Base-by-base conservation (phyloP, 148 eudicot genomes). In the Arbutus unedo region DNA sequence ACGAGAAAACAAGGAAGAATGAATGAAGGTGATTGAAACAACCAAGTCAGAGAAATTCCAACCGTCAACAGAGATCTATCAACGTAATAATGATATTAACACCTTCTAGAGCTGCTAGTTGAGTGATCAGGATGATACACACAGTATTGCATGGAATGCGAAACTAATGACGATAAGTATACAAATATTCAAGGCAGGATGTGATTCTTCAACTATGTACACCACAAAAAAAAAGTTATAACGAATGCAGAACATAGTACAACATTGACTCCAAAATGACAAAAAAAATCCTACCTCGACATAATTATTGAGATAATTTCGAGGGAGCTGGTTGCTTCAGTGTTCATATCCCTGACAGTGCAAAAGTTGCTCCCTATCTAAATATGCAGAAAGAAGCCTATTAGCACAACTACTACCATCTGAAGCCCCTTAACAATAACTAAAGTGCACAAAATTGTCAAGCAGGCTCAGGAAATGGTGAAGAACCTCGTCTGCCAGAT, bases 401-500 rank as follows among this genome's bases (percentile, higher is more conserved):
- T 80, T 49, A n/a, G 60, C 21, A 15, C 10, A 45, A 23, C 19
- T 64, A 23, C 73, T 14, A 49, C 64, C 57, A 72, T 8, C 6
- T 59, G n/a, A 73, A 71, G 41, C 25, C 14, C 45, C 72, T 66
- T 48, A 81, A 44, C 6, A 74, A 8, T 15, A 48, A 59, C 47
- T 7, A 48, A 82, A 64, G 7, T 70, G 21, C 44, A 68, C 55
- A 68, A 68, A 51, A 81, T 72, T 47, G 66, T 21, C 45, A 41
- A 60, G 48, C 25, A 73, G 44, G 50, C 43, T 79, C 56, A 49
- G n/a, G 44, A 72, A 55, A 64, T 14, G 38, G 64, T 68, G 73
- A 8, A 79, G 78, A 54, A 93, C 98, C 98, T 95, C 94, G 82
- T 90, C 88, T 23, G 92, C 91, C 86, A 95, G 92, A 76, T 44